These are phyloP conservation scores for Helenozyma baotianmanensis DNA, from an alignment of 805 yeast genomes.

Conservation along the genomic window DNA sequence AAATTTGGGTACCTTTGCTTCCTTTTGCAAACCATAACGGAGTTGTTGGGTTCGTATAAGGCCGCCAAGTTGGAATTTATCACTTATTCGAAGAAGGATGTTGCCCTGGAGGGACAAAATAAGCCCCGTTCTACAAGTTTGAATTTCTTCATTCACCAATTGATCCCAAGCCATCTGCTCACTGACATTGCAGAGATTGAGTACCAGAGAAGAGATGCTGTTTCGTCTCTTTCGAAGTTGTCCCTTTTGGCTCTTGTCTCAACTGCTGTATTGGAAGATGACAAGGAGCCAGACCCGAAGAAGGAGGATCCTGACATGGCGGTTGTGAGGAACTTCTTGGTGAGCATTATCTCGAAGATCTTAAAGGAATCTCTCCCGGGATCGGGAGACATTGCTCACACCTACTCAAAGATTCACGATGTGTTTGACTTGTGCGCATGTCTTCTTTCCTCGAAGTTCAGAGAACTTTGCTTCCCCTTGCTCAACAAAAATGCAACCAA, in stretches of 20 bases:
- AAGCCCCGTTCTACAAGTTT: slow-evolving; percentile 77
- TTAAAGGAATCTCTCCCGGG: slow-evolving; percentile 47
- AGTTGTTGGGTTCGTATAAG: slow-evolving; percentile 71
- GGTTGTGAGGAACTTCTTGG: slow-evolving; percentile 67
- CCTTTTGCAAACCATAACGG: slow-evolving; percentile 62
- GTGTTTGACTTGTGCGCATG: slow-evolving; percentile 47
- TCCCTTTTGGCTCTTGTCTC: slow-evolving; percentile 62
- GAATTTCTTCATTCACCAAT: slow-evolving; percentile 71
- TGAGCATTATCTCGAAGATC: slow-evolving; percentile 62
- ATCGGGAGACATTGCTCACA: slow-evolving; percentile 29
- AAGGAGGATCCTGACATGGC: slow-evolving; percentile 64
- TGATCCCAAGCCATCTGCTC: slow-evolving; percentile 53
- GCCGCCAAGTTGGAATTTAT: slow-evolving; percentile 78
- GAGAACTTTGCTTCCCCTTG: slow-evolving; percentile 39
- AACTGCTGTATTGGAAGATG: slow-evolving; percentile 48
- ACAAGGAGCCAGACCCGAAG: slow-evolving; percentile 41
- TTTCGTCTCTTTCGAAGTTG: slow-evolving; percentile 59
- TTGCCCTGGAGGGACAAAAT: slow-evolving; percentile 29
- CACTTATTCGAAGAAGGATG: slow-evolving; percentile 61
- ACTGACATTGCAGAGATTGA: slow-evolving; percentile 35
- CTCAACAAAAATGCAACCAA: slow-evolving; percentile 45
- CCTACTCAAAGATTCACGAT: slow-evolving; percentile 54
- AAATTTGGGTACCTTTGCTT: slow-evolving; percentile 65
- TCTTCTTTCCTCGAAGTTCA: slow-evolving; percentile 39
- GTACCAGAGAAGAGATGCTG: slow-evolving; percentile 45